These are phyloP conservation scores for Malassezia yamatoensis DNA, from an alignment of 1,284 basidiomycete genomes.

Conservation along the genomic window DNA sequence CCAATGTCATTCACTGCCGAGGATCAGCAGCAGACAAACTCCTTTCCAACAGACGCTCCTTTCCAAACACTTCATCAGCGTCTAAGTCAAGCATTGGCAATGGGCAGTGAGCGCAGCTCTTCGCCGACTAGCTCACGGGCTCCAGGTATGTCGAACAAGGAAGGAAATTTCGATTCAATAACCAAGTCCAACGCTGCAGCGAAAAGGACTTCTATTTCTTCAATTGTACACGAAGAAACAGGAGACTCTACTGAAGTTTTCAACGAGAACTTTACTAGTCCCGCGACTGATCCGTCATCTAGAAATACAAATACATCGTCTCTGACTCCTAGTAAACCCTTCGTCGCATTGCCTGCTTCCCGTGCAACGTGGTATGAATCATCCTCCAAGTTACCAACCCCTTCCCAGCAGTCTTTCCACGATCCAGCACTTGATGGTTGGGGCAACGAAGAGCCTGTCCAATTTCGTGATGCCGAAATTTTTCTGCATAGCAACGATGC, in stretches of 20 bases:
- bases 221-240: too few species aligned
- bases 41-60: background rate
- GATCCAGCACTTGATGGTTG: constrained; percentile 14
- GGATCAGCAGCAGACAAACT: background rate
- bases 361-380: background rate
- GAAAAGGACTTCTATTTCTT: background rate
- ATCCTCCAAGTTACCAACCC: background rate
- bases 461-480: background rate
- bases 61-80: constrained; percentile 11
- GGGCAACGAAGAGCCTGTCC: constrained; percentile 12
- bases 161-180: background rate
- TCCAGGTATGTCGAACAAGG: background rate
- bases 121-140: background rate
- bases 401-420: constrained; percentile 1
- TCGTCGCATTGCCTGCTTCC: background rate
- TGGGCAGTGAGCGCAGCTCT: too few species aligned
- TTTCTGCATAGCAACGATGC: background rate
- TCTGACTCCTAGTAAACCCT: background rate
- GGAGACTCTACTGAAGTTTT: too few species aligned
- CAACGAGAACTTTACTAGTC: too few species aligned
- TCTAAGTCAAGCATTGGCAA: constrained; percentile 5
- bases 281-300: too few species aligned
- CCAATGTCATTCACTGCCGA: background rate
- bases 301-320: too few species aligned
- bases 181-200: background rate